Conservation (phyloP, 768 basidiomycete genomes). For the Asterophora parasitica region DNA sequence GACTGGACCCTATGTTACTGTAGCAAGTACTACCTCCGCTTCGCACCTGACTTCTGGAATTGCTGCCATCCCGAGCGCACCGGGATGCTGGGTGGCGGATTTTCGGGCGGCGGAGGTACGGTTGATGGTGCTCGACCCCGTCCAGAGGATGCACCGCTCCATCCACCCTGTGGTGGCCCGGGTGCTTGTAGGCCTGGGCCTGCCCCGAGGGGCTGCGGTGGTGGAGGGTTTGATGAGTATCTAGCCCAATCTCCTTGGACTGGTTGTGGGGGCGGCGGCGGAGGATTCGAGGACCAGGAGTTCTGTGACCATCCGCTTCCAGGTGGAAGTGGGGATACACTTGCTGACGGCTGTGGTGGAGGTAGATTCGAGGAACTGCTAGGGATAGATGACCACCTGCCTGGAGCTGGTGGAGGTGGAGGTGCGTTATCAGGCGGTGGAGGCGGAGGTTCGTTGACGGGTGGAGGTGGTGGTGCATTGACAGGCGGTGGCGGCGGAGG, state of each 20-base stretch:
- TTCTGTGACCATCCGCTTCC: slow-evolving; percentile 12
- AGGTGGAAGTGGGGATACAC: slow-evolving; percentile 16
- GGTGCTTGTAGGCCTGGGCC: no score
- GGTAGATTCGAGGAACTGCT: no score
- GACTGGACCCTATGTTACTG: no score
- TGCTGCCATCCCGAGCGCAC: slow-evolving; percentile 54
- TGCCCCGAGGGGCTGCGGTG: no score
- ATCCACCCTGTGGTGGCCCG: background rate
- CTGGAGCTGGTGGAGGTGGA: slow-evolving; percentile 9
- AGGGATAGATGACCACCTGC: slow-evolving; percentile 14
- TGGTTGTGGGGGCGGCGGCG: background rate
- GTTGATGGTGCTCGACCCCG: background rate
- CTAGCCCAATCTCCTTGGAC: no score
- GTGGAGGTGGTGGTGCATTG: background rate
- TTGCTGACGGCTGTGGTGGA: slow-evolving; percentile 20
- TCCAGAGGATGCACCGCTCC: background rate
- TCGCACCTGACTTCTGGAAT: slow-evolving; percentile 40
- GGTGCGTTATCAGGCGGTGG: slow-evolving; percentile 19
- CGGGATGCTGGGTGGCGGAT: slow-evolving; percentile 13
- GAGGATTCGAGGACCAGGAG: slow-evolving; percentile 5
- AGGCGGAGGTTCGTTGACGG: slow-evolving; percentile 18
- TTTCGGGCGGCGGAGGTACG: slow-evolving; percentile 4
- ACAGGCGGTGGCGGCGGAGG: background rate
- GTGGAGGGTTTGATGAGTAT: no score
- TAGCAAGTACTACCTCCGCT: slow-evolving; percentile 16